Percentiles rank a stretch among this genome's conserved stretches.
These are phyloP conservation scores for Phoenix roebelenii DNA, from an alignment of 176 grass and related monocot species.

Conservation along the genomic window DNA sequence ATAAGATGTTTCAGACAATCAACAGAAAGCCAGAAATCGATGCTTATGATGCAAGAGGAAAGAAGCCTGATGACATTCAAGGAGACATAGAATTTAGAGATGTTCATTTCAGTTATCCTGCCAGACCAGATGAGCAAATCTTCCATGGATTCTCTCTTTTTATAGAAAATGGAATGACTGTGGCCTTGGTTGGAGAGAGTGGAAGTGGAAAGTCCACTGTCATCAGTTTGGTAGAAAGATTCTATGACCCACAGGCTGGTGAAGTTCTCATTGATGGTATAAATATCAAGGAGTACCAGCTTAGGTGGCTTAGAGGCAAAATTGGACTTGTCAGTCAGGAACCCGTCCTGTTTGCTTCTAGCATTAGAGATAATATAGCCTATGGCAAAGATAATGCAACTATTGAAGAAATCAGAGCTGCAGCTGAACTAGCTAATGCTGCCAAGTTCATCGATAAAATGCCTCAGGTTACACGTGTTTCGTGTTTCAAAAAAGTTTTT, in stretches of 20 bases:
- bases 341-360: conserved; percentile 64
- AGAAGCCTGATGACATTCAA: conserved; percentile 60
- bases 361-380: conserved; percentile 77
- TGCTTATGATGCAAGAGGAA: conserved; percentile 41
- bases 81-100: conserved; percentile 68
- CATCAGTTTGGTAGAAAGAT: conserved; percentile 70
- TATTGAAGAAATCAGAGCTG: conserved; percentile 68
- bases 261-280: conserved; percentile 65
- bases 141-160: conserved; percentile 64
- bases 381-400: conserved; percentile 73
- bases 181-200: conserved; percentile 76
- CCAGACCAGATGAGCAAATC: conserved; percentile 65
- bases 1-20: conserved; percentile 91
- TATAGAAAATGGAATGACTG: conserved; percentile 49
- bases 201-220: conserved; percentile 86
- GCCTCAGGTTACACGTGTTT: conserved; percentile 48
- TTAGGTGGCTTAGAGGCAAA: conserved; percentile 81
- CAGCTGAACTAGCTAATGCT: conserved; percentile 84
- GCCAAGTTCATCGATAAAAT: conserved; percentile 95
- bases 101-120: conserved; percentile 75
- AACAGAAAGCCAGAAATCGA: conserved; percentile 82
- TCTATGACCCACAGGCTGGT: conserved; percentile 65
- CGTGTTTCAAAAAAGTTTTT: too few species aligned
- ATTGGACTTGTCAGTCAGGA: conserved; percentile 94
- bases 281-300: conserved; percentile 73